Evolutionary conservation across 768 basidiomycete genomes (phyloP), one percentile per base, ranked within the genome.

Genomic region (Lentinula sp.): DNA sequence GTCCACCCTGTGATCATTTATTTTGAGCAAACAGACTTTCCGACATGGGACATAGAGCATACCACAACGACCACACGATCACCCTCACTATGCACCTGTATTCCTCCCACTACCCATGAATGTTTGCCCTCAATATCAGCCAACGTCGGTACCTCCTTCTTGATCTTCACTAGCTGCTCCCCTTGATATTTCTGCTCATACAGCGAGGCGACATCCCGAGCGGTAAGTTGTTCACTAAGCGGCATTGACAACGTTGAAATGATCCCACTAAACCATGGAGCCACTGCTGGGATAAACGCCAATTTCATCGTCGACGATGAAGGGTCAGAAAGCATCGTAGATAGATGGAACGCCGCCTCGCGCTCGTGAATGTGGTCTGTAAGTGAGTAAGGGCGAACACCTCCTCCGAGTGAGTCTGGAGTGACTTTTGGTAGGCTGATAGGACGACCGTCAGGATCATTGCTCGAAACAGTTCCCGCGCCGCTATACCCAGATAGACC

Each of bases 311-410:
- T 64, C 28, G 70, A 57, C 37, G 63, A 60, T 15, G 64, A 60
- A 16, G 69, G 68, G 18, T 71, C 65, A 13, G 73, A 65, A 43
- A 87, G 74, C 39, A 93, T 81, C 3, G 72, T 73, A 7, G 90
- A 85, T 55, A 99, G 85, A 72, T 97, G 97, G 65, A 78, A 77
- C 2, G 88, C 86, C 0, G 95, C 93, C 74, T 99, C 97, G 49
- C 97, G 91, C 73, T 99, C 97, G 78, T 99, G 97, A 69, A 99
- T 97, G 75, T 99, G 97, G 72, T 95, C 95, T 13, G 97, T 99
- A 52, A 99, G 77, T 0, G 93, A 69, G 75, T 99, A 99, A 6
- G 95, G 88, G 57, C 86, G 83, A 52, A 98, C 74, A 2, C 87
- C 91, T 12, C 89, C 87, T 1, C 75, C 77, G 13, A 99, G 85